A percentile compares a stretch with the other conserved stretches of the same genome.
phyloP scores from a whole-genome alignment of 768 basidiomycete species.

The Calocera cornea region DNA sequence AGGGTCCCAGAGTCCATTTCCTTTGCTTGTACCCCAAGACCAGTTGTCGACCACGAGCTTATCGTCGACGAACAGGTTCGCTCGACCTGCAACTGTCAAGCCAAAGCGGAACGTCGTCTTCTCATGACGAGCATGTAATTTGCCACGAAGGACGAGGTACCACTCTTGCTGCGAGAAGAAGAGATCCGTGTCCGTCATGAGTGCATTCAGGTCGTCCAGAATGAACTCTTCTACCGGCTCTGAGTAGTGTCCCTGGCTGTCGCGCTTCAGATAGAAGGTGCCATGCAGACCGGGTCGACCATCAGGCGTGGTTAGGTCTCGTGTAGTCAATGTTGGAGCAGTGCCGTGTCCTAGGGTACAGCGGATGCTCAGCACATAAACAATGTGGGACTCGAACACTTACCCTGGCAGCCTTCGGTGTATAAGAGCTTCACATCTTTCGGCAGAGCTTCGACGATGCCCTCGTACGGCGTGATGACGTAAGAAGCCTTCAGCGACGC shows the following conservation, averaged over 20 bases:
- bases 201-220: neutral
- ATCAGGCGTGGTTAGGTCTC: slow-evolving; percentile 43
- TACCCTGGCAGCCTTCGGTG: slow-evolving; percentile 56
- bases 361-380: slow-evolving; percentile 32
- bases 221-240: neutral
- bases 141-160: neutral
- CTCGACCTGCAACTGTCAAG: slow-evolving; percentile 31
- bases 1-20: slow-evolving; percentile 51
- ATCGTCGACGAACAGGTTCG: neutral
- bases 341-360: slow-evolving; percentile 18
- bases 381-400: slow-evolving; percentile 19
- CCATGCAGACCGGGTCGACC: slow-evolving; percentile 55
- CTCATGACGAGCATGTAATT: neutral
- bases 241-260: neutral
- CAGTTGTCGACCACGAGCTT: slow-evolving; percentile 36
- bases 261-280: slow-evolving; percentile 35
- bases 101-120: slow-evolving; percentile 48
- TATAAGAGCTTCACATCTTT: slow-evolving; percentile 44
- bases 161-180: neutral
- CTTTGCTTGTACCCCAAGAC: slow-evolving; percentile 55
- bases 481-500: slow-evolving; percentile 62
- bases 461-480: slow-evolving; percentile 63
- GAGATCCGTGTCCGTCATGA: neutral
- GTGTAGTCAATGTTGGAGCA: slow-evolving; percentile 13
- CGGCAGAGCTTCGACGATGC: slow-evolving; percentile 45